phyloP scores from a whole-genome alignment of 2,329 filamentous ascomycete species.

The Exophiala sp. region DNA sequence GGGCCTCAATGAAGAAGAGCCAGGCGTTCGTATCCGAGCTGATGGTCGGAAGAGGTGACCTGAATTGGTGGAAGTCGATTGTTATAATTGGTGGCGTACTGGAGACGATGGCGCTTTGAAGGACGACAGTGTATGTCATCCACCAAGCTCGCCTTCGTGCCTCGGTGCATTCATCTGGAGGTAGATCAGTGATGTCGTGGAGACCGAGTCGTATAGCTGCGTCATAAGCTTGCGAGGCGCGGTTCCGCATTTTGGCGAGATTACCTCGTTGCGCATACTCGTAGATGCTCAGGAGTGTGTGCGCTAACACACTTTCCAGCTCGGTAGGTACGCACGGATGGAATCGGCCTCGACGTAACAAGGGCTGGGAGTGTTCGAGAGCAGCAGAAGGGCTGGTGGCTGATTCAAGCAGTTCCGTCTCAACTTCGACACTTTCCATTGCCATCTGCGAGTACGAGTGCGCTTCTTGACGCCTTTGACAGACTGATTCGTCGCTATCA shows the following conservation, averaged over 20 bases:
- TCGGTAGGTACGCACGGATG: conserved; percentile 6
- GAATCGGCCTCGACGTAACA: conserved; percentile 1
- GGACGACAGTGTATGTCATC: conserved; percentile 11
- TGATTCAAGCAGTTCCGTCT: conserved; percentile 10
- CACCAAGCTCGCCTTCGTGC: conserved; percentile 12
- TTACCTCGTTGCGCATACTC: conserved; percentile 14
- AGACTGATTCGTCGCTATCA: conserved; percentile 1
- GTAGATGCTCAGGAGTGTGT: conserved; percentile 6
- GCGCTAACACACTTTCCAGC: conserved; percentile 7
- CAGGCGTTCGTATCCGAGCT: conserved; percentile 7
- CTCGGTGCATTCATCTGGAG: conserved; percentile 7
- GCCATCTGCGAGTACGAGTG: conserved; percentile 7
- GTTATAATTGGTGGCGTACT: conserved; percentile 10
- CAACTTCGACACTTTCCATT: conserved; percentile 10
- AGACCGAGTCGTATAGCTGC: conserved; percentile 9
- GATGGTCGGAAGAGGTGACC: conserved; percentile 5
- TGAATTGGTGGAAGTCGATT: conserved; percentile 1
- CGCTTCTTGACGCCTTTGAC: conserved; percentile 3
- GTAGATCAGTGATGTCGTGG: conserved; percentile 1
- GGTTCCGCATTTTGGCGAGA: conserved; percentile 15
- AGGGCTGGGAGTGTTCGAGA: background rate
- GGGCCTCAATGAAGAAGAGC: conserved; percentile 10
- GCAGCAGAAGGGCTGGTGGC: conserved; percentile 4
- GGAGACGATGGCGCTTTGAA: conserved; percentile 9
- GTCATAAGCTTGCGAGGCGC: conserved; percentile 13